These are phyloP conservation scores for Vitis rupestris DNA, from an alignment of 164 flowering plant species.

Conservation along the genomic window DNA sequence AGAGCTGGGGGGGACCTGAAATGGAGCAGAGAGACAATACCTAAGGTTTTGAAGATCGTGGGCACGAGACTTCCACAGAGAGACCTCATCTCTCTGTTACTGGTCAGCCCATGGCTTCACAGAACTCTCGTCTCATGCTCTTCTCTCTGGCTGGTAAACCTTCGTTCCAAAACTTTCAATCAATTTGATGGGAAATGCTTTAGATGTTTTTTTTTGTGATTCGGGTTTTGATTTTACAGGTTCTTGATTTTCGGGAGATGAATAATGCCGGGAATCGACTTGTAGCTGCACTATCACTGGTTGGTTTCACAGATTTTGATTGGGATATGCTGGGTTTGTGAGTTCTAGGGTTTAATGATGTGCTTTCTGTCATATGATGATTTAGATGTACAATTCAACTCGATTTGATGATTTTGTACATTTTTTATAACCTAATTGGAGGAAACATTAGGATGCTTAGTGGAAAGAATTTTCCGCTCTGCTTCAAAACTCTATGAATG, in stretches of 20 bases:
- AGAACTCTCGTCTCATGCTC: constrained; percentile 56
- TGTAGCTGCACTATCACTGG: constrained; percentile 78
- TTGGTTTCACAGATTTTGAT: constrained; percentile 23
- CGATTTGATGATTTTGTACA: too few relatives aligned
- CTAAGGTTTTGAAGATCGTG: constrained; percentile 58
- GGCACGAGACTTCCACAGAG: constrained; percentile 60
- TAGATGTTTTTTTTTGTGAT: constrained; percentile 10
- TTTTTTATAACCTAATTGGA: too few relatives aligned
- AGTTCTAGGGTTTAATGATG: too few relatives aligned
- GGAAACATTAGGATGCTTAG: too few relatives aligned
- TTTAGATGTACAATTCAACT: too few relatives aligned
- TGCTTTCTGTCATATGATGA: too few relatives aligned
- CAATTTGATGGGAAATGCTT: too few relatives aligned
- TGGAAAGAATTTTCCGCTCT: too few relatives aligned
- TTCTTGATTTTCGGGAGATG: constrained; percentile 77
- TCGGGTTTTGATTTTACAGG: constrained; percentile 30
- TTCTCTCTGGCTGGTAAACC: constrained; percentile 68
- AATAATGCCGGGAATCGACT: constrained; percentile 74
- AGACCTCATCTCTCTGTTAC: constrained; percentile 61
- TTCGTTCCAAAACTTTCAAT: too few relatives aligned
- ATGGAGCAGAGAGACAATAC: constrained; percentile 61
- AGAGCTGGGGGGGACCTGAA: constrained; percentile 11
- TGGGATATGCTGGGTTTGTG: background rate
- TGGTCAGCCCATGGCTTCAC: constrained; percentile 62
- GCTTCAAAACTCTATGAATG: too few relatives aligned